Evolutionary conservation across 176 grass and related monocot species (phyloP).

Genomic region (Carex cristatella): DNA sequence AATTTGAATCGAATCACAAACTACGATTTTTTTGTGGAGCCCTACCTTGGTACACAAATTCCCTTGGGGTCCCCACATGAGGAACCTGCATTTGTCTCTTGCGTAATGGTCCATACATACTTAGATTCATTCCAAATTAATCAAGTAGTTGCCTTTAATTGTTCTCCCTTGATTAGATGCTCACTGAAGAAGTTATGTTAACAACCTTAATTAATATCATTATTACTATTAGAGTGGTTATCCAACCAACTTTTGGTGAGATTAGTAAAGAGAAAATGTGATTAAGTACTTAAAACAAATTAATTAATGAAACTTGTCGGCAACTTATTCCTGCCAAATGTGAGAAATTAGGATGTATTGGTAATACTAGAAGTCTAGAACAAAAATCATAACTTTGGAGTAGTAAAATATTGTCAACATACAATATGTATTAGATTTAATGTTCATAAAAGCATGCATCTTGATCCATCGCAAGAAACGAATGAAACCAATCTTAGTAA

Average conservation of each 20-base stretch:
- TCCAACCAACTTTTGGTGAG: neutral
- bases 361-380: neutral
- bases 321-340: neutral
- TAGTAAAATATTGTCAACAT: neutral
- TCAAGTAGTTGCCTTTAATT: slow-evolving; percentile 1
- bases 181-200: neutral
- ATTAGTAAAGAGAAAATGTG: neutral
- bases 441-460: neutral
- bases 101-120: slow-evolving; percentile 3
- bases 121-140: slow-evolving; percentile 6
- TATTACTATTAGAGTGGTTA: neutral
- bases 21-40: too few species aligned
- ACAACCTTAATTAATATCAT: neutral
- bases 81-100: slow-evolving; percentile 15
- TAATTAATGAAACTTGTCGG: neutral
- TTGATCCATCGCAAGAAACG: neutral
- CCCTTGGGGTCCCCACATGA: neutral
- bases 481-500: too few species aligned
- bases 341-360: neutral
- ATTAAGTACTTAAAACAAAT: neutral
- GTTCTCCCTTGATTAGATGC: neutral
- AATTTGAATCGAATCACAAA: too few species aligned
- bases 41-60: neutral
- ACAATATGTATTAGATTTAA: neutral
- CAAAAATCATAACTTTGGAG: neutral